phyloP scores from a whole-genome alignment of 176 grass and related monocot genomes.

The Puccinellia tenuiflora region DNA sequence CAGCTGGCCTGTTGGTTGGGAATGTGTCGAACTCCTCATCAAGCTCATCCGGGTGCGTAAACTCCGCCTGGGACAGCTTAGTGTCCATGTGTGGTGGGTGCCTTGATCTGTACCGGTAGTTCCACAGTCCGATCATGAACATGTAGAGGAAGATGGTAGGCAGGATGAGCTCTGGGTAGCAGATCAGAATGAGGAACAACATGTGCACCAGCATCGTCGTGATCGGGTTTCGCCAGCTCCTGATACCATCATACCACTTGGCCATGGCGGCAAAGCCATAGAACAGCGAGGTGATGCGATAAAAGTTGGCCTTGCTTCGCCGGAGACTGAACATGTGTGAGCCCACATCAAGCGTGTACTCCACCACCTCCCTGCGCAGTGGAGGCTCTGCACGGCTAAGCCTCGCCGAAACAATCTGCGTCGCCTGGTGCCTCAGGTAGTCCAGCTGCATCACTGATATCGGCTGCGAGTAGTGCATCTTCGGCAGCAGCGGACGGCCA shows the following conservation, averaged over 20 bases:
- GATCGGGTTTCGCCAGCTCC: constrained; percentile 83
- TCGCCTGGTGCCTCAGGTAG: constrained; percentile 69
- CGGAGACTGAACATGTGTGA: constrained; percentile 93
- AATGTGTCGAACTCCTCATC: constrained; percentile 96
- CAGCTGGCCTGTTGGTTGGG: constrained; percentile 47
- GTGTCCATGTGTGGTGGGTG: constrained; percentile 89
- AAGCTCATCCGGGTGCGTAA: constrained; percentile 72
- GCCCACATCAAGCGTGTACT: constrained; percentile 92
- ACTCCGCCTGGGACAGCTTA: constrained; percentile 76
- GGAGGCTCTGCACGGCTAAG: constrained; percentile 78
- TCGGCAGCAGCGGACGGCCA: constrained; percentile 71
- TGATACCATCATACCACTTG: constrained; percentile 74
- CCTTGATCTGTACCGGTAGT: constrained; percentile 72
- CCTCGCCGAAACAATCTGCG: constrained; percentile 66
- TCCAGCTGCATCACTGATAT: constrained; percentile 73
- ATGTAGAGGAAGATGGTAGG: constrained; percentile 89
- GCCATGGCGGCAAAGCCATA: constrained; percentile 41
- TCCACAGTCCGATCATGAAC: constrained; percentile 90
- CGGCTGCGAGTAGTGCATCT: constrained; percentile 92
- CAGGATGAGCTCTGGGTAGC: constrained; percentile 91
- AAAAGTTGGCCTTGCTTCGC: constrained; percentile 95
- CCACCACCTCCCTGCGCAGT: constrained; percentile 71
- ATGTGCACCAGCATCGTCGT: constrained; percentile 80
- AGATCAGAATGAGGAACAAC: constrained; percentile 85
- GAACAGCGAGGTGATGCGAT: constrained; percentile 70